These are phyloP conservation scores for Coemansia sp. DNA, from an alignment of 192 early-diverging fungal species.

Conservation along the genomic window DNA sequence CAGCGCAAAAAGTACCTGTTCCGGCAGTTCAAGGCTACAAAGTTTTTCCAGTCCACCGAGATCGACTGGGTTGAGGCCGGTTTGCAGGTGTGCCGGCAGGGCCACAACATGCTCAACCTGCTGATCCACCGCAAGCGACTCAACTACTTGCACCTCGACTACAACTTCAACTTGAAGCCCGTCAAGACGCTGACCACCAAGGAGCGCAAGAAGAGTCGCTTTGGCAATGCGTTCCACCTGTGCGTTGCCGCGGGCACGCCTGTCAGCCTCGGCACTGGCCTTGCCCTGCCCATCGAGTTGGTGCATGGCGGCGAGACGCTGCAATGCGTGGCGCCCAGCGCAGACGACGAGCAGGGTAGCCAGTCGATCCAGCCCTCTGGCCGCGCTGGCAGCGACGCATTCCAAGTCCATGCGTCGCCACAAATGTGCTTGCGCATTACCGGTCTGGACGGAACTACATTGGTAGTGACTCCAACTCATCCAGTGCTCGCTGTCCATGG, in stretches of 20 bases:
- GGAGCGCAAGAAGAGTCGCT: constrained; percentile 98
- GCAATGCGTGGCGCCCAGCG: constrained; percentile 24
- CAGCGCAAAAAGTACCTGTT: constrained; percentile 94
- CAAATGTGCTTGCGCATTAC: constrained; percentile 40
- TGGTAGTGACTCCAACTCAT: constrained; percentile 50
- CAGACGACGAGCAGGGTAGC: background rate
- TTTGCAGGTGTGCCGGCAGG: constrained; percentile 96
- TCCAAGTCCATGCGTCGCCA: constrained; percentile 43
- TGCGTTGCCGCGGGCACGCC: constrained; percentile 59
- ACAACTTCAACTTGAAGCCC: constrained; percentile 99
- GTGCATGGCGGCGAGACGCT: constrained; percentile 23
- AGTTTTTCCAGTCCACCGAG: constrained; percentile 99
- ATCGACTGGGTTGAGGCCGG: constrained; percentile 99
- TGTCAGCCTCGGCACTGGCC: constrained; percentile 44
- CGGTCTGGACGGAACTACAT: constrained; percentile 35
- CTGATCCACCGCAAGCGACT: constrained; percentile 98
- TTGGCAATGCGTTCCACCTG: constrained; percentile 98
- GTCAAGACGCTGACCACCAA: constrained; percentile 99
- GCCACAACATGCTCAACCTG: constrained; percentile 99
- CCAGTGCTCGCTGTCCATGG: constrained; percentile 44
- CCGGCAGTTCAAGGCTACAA: constrained; percentile 92
- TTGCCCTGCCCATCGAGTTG: constrained; percentile 49
- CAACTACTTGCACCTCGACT: constrained; percentile 98
- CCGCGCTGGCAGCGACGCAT: constrained; percentile 28
- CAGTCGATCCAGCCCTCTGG: constrained; percentile 16